A percentile compares a stretch with the other conserved stretches of the same genome.
These are phyloP conservation scores for Epichloe uncinata DNA, from an alignment of 2,329 filamentous ascomycete genomes.

Conservation along the genomic window DNA sequence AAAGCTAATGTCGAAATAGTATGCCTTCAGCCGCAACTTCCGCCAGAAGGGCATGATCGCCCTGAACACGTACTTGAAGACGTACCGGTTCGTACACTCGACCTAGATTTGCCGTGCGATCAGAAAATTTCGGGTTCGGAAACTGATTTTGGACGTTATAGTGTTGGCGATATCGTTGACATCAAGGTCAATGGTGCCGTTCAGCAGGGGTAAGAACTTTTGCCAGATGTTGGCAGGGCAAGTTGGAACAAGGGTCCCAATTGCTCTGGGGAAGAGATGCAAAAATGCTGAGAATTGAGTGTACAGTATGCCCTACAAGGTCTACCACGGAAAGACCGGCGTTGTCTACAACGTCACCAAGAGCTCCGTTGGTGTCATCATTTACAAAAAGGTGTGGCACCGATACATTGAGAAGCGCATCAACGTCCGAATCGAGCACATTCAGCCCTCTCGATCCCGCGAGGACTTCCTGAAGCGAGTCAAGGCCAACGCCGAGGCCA, in stretches of 20 bases:
- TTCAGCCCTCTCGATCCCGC: slow-evolving; percentile 83
- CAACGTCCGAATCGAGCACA: slow-evolving; percentile 98
- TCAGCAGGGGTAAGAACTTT: slow-evolving; percentile 75
- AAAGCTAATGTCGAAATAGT: slow-evolving; percentile 31
- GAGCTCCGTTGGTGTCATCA: slow-evolving; percentile 93
- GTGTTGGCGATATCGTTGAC: slow-evolving; percentile 97
- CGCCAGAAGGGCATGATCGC: slow-evolving; percentile 91
- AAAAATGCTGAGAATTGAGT: slow-evolving; percentile 20
- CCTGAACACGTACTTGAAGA: slow-evolving; percentile 85
- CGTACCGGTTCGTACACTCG: slow-evolving; percentile 56
- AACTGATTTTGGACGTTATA: slow-evolving; percentile 33
- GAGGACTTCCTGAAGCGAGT: slow-evolving; percentile 95
- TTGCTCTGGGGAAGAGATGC: not conserved
- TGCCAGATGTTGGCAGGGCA: not conserved
- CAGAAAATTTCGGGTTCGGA: not conserved
- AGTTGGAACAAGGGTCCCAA: not conserved
- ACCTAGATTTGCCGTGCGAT: not conserved
- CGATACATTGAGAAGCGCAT: slow-evolving; percentile 99
- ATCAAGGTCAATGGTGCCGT: slow-evolving; percentile 98
- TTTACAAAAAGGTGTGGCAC: slow-evolving; percentile 99
- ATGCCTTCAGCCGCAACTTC: slow-evolving; percentile 90
- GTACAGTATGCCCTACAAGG: slow-evolving; percentile 90
- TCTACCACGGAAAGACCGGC: slow-evolving; percentile 99
- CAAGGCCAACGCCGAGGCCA: slow-evolving; percentile 88
- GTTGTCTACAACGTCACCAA: slow-evolving; percentile 99